These are phyloP conservation scores for Backusella mclennaniae DNA, from an alignment of 192 early-diverging fungal species.

Conservation along the genomic window DNA sequence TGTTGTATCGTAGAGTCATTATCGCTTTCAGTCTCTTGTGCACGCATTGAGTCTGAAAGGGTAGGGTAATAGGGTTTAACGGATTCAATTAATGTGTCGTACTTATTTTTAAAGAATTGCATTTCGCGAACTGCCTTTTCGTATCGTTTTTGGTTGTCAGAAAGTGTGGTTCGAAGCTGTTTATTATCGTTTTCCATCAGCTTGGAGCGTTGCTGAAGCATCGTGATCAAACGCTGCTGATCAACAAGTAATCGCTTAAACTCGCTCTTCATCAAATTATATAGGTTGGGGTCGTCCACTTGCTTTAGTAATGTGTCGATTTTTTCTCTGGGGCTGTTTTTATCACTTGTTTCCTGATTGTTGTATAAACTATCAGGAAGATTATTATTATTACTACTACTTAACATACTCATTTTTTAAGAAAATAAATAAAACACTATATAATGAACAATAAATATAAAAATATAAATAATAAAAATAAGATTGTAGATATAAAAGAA, in stretches of 20 bases:
- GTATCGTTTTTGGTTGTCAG: constrained; percentile 19
- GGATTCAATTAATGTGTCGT: constrained; percentile 18
- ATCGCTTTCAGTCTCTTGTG: not conserved
- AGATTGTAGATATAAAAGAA: not conserved
- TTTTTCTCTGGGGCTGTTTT: not conserved
- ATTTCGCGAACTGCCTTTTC: constrained; percentile 36
- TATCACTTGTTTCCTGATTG: not conserved
- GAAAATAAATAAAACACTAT: not conserved
- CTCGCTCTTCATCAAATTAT: constrained; percentile 4
- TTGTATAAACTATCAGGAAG: constrained; percentile 1
- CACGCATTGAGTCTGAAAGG: not conserved
- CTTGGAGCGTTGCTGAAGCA: constrained; percentile 6
- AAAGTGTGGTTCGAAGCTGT: not conserved
- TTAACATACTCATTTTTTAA: not conserved
- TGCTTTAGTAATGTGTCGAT: not conserved
- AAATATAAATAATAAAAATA: not conserved
- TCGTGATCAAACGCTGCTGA: constrained; percentile 18
- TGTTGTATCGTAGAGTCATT: not conserved
- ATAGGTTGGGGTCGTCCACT: not conserved
- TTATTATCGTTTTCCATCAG: constrained; percentile 16
- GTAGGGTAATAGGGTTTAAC: not conserved
- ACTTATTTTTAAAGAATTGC: constrained; percentile 35
- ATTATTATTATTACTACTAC: not conserved
- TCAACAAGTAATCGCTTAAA: constrained; percentile 14
- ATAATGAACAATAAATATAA: not conserved